Evolutionary conservation across 1,284 basidiomycete species (phyloP), one percentile per base, ranked within the genome.

Genomic region (Cutaneotrichosporon curvatum): DNA sequence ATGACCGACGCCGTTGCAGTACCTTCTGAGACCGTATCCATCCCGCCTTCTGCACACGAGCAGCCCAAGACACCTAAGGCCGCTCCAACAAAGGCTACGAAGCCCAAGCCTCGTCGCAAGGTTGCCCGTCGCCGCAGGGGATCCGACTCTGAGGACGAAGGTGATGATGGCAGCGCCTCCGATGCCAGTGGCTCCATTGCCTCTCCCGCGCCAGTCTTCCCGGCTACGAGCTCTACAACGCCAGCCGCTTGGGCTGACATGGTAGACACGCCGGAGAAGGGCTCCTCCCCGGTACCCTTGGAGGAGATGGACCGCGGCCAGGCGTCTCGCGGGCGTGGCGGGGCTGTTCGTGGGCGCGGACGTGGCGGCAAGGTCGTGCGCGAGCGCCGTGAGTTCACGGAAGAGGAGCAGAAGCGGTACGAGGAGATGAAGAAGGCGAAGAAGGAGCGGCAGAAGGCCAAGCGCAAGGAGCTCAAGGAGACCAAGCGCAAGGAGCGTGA

Each of bases 371-470:
- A 50, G 21, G 35, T 32, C 18, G 46, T 45, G 40, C 53, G 53
- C 43, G 41, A 60, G 54, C 49, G 48, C 36, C 51, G 52, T 41
- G 60, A 57, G 48, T 49, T 53, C 32, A 65, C 59, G 12, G 61
- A 60, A 36, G 62, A 60, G 34, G 55, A 58, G 47, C 47, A 28
- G 40, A 57, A 51, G 48, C 43, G 44, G 18, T 41, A 48, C 35
- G 59, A 60, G 43, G 64, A 59, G 37, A 56, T 49, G 36, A 47
- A 42, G 43, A 55, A 47, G 16, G 57, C 47, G 38, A 56, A 53
- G 45, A 61, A 55, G 48, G 63, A 61, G 38, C 58, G 49, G 49
- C 50, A 53, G 39, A 65, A 62, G 57, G 61, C 58, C n/a, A 62
- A 61, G 51, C 50, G 53, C 39, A 56, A 53, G 37, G 61, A 58